phyloP scores from a whole-genome alignment of 345 rosid genomes.

The Sapria himalayana region DNA sequence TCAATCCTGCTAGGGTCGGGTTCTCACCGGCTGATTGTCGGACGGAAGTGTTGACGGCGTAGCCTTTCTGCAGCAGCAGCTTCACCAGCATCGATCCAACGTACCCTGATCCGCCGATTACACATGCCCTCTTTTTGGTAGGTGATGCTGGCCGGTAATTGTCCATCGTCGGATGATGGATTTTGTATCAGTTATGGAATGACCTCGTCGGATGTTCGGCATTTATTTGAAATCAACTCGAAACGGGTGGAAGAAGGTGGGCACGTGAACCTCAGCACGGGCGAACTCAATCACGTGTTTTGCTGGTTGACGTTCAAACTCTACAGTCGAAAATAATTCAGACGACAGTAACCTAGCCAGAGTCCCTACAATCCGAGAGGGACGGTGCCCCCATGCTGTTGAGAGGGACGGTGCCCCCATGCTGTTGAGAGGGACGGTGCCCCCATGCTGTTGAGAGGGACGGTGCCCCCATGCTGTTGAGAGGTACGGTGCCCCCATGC shows the following conservation, averaged over 20 bases:
- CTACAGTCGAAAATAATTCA: too few species aligned
- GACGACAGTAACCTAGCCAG: too few species aligned
- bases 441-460: too few species aligned
- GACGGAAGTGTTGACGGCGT: slow-evolving; percentile 6
- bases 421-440: too few species aligned
- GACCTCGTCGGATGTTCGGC: slow-evolving; percentile 1
- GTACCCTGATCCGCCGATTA: slow-evolving; percentile 8
- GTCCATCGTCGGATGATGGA: background rate
- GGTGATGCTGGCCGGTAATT: slow-evolving; percentile 13
- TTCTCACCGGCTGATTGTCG: slow-evolving; percentile 15
- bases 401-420: too few species aligned
- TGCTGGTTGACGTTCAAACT: too few species aligned
- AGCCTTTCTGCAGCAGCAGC: slow-evolving; percentile 8
- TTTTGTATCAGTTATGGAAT: background rate
- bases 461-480: too few species aligned
- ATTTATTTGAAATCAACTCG: background rate
- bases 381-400: too few species aligned
- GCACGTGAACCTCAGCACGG: slow-evolving; percentile 14
- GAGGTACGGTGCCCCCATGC: too few species aligned
- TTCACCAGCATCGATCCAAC: slow-evolving; percentile 8
- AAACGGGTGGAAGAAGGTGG: background rate
- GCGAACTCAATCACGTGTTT: too few species aligned
- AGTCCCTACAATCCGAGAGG: too few species aligned
- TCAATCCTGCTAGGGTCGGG: too few species aligned
- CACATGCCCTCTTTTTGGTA: slow-evolving; percentile 16